These are phyloP conservation scores for Hypoxylon trugodes DNA, from an alignment of 495 filamentous ascomycete species.

Conservation along the genomic window DNA sequence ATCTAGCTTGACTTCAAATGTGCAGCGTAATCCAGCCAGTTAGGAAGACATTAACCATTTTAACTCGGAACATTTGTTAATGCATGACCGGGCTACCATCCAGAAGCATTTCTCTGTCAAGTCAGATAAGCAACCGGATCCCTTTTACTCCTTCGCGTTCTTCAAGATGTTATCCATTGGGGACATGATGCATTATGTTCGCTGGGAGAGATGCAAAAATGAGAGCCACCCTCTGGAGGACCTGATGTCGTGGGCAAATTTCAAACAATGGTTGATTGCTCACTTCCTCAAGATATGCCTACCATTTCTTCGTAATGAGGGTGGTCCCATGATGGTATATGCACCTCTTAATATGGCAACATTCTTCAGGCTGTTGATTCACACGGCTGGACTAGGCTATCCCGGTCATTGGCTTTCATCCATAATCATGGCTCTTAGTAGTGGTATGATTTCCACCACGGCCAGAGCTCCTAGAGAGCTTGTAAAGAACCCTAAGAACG, in stretches of 20 bases:
- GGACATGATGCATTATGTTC: conserved; percentile 26
- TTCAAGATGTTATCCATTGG: background rate
- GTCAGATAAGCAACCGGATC: conserved; percentile 8
- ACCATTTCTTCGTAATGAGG: conserved; percentile 27
- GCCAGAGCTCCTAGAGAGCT: conserved; percentile 36
- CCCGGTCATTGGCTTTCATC: conserved; percentile 48
- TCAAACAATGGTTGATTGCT: conserved; percentile 45
- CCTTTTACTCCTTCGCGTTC: too few species aligned
- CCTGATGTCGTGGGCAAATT: conserved; percentile 28
- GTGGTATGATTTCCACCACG: conserved; percentile 41
- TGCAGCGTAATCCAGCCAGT: conserved; percentile 35
- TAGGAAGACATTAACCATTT: conserved; percentile 30
- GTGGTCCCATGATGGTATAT: conserved; percentile 1
- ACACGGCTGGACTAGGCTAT: conserved; percentile 46
- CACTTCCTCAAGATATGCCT: conserved; percentile 49
- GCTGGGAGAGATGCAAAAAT: conserved; percentile 29
- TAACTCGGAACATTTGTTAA: conserved; percentile 42
- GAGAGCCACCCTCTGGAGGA: conserved; percentile 13
- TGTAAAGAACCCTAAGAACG: conserved; percentile 7
- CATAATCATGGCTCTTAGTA: conserved; percentile 37
- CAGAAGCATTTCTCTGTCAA: conserved; percentile 32
- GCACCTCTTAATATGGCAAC: conserved; percentile 45
- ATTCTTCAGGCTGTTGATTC: conserved; percentile 43
- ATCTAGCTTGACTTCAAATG: conserved; percentile 35
- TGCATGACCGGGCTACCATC: conserved; percentile 30